A percentile compares a stretch with the other conserved stretches of the same genome.
phyloP scores from a whole-genome alignment of 2,329 filamentous ascomycete species.

The Fusarium floridanum region DNA sequence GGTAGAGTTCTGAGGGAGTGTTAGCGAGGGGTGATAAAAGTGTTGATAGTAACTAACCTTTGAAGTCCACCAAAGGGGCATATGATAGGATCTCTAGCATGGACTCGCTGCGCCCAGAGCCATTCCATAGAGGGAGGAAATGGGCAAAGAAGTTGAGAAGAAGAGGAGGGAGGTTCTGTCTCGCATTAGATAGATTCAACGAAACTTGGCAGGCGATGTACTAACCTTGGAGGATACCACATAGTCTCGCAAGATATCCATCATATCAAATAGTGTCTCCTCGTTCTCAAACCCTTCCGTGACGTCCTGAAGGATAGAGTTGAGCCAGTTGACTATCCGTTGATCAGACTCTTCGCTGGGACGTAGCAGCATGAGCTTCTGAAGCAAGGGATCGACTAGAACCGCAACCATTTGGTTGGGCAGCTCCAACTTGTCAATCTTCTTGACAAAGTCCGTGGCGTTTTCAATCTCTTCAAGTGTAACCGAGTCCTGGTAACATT shows the following conservation, averaged over 20 bases:
- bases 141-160: constrained; percentile 63
- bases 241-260: constrained; percentile 69
- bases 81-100: constrained; percentile 72
- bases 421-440: constrained; percentile 82
- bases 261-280: constrained; percentile 64
- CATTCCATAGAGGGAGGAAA: constrained; percentile 74
- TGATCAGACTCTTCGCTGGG: constrained; percentile 65
- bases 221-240: constrained; percentile 68
- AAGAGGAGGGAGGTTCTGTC: constrained; percentile 61
- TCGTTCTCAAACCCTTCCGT: constrained; percentile 64
- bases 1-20: constrained; percentile 60
- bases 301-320: constrained; percentile 67
- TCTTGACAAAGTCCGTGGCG: constrained; percentile 76
- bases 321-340: constrained; percentile 71
- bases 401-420: constrained; percentile 86
- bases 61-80: constrained; percentile 66
- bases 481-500: constrained; percentile 64
- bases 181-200: constrained; percentile 7
- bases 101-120: constrained; percentile 63
- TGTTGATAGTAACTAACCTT: constrained; percentile 57
- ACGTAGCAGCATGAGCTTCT: constrained; percentile 79
- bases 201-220: not conserved
- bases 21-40: constrained; percentile 35
- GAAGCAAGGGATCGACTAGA: constrained; percentile 80
- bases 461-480: constrained; percentile 84